Percentiles rank a stretch among this genome's conserved stretches.
These are phyloP conservation scores for Diospyros kaki DNA, from an alignment of 148 eudicot genomes.

Conservation along the genomic window DNA sequence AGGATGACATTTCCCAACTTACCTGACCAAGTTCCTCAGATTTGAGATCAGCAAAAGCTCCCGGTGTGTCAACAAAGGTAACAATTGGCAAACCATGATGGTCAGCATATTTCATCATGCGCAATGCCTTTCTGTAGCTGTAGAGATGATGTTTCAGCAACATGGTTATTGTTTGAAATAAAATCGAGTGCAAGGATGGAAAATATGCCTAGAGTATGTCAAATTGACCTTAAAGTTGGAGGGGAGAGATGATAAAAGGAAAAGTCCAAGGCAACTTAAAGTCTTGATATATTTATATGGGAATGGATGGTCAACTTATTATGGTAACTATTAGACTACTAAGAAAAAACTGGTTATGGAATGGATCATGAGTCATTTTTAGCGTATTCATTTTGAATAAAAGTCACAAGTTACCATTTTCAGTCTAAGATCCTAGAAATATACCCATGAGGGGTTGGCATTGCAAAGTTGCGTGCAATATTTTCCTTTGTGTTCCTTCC, in stretches of 20 bases:
- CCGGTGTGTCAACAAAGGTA: conserved; percentile 40
- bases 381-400: neutral
- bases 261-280: neutral
- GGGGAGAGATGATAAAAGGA: neutral
- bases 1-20: neutral
- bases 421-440: conserved; percentile 16
- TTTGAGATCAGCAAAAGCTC: conserved; percentile 40
- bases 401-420: neutral
- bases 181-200: neutral
- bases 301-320: neutral
- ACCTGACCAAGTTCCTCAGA: conserved; percentile 41
- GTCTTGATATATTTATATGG: neutral
- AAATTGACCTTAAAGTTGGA: neutral
- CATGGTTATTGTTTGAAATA: neutral
- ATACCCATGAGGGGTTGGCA: conserved; percentile 97
- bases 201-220: neutral
- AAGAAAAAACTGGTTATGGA: neutral
- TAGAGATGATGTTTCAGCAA: neutral
- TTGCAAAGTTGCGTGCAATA: conserved; percentile 76
- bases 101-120: conserved; percentile 41
- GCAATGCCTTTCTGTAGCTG: conserved; percentile 37
- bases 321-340: neutral
- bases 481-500: conserved; percentile 88
- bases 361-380: neutral
- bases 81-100: conserved; percentile 42